Evolutionary conservation across 306 rosid species (phyloP).

Genomic region (Psophocarpus tetragonolobus): DNA sequence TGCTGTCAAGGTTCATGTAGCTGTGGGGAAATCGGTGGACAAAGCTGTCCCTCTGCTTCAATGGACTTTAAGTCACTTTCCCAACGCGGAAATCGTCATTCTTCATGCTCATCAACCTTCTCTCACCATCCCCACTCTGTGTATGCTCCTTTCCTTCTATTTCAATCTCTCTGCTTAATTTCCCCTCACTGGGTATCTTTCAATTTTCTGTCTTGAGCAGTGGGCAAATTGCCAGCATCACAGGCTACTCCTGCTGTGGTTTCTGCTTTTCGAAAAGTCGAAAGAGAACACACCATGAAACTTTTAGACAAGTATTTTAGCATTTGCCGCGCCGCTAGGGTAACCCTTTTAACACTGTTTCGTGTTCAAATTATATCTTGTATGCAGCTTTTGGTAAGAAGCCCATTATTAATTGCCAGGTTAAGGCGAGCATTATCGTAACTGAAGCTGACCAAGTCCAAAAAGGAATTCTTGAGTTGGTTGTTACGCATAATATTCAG

Average conservation of each 20-base stretch:
- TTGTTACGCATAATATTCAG: conserved; percentile 51
- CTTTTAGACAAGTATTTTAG: conserved; percentile 51
- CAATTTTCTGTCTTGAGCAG: conserved; percentile 46
- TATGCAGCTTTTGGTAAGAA: not conserved
- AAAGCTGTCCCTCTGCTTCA: conserved; percentile 61
- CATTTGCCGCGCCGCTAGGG: conserved; percentile 65
- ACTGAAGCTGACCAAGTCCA: conserved; percentile 67
- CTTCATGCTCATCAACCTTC: conserved; percentile 80
- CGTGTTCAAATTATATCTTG: not conserved
- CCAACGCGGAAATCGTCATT: conserved; percentile 47
- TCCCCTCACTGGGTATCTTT: not conserved
- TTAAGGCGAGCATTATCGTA: conserved; percentile 52
- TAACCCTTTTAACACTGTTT: conserved; percentile 11
- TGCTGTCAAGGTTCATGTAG: conserved; percentile 66
- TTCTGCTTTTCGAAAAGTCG: conserved; percentile 65
- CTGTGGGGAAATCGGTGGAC: conserved; percentile 65
- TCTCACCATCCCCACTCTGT: conserved; percentile 66
- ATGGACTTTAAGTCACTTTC: conserved; percentile 61
- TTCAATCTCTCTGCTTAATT: not conserved
- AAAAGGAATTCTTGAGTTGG: conserved; percentile 76
- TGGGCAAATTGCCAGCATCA: conserved; percentile 82
- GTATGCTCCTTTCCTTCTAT: conserved; percentile 44
- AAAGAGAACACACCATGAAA: conserved; percentile 53
- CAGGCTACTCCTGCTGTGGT: conserved; percentile 64
- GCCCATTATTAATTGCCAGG: conserved; percentile 43